These are phyloP conservation scores for Schoenoplectus triqueter DNA, from an alignment of 202 grass and related monocot species.

Conservation along the genomic window DNA sequence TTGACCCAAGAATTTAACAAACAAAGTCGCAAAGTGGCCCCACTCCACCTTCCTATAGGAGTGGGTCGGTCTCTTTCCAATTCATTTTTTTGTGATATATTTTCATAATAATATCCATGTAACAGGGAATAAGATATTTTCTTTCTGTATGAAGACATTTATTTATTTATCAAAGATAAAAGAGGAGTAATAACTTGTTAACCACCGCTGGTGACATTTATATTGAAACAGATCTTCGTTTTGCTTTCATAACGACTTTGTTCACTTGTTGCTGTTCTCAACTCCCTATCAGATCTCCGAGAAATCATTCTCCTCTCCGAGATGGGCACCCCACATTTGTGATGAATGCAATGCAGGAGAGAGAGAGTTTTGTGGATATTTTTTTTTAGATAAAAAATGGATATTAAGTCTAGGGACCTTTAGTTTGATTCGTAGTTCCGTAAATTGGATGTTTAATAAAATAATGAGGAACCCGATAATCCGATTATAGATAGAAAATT, in stretches of 20 bases:
- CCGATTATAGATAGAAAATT: not conserved
- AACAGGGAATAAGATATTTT: not conserved
- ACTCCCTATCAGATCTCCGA: constrained; percentile 19
- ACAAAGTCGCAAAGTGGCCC: not conserved
- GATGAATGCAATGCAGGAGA: no score
- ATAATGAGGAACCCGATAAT: not conserved
- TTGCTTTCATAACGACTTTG: constrained; percentile 31
- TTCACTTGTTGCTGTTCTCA: constrained; percentile 34
- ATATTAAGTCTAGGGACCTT: not conserved
- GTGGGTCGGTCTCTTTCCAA: constrained; percentile 32
- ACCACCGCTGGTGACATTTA: not conserved
- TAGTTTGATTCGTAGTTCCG: not conserved
- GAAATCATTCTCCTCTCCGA: constrained; percentile 20
- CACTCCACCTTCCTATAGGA: constrained; percentile 3
- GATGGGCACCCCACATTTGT: not conserved
- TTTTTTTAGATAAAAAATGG: not conserved
- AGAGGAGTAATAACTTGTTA: constrained; percentile 11
- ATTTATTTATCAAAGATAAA: constrained; percentile 1
- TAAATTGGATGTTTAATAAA: not conserved
- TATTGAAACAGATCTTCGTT: constrained; percentile 28
- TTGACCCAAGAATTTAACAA: constrained; percentile 10
- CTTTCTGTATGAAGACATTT: not conserved
- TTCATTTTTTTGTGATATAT: not conserved
- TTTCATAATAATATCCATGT: not conserved
- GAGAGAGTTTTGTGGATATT: not conserved